These are phyloP conservation scores for Brasenia schreberi DNA, from an alignment of 164 flowering plant species.

Conservation along the genomic window DNA sequence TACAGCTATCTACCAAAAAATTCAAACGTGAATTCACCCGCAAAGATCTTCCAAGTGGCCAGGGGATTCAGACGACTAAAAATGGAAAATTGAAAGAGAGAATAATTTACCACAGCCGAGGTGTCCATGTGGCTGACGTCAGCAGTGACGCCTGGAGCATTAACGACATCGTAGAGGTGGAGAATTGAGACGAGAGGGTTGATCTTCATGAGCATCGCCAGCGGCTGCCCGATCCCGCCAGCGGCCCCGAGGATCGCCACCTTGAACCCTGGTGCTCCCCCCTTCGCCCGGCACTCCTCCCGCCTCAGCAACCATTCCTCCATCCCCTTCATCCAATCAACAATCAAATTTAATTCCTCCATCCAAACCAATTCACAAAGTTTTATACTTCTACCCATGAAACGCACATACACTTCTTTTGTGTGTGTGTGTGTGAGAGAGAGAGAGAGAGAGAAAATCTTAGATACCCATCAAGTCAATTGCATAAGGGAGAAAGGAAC, in stretches of 20 bases:
- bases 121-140: constrained; percentile 99
- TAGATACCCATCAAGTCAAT: not conserved
- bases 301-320: constrained; percentile 35
- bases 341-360: not conserved
- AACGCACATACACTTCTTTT: too few relatives aligned
- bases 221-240: constrained; percentile 95
- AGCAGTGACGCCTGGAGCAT: constrained; percentile 86
- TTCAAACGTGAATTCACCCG: too few relatives aligned
- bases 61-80: not conserved
- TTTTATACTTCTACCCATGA: too few relatives aligned
- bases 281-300: constrained; percentile 75
- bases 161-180: constrained; percentile 91
- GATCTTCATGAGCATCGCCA: constrained; percentile 93
- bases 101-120: constrained; percentile 65
- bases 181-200: constrained; percentile 87
- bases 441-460: not conserved
- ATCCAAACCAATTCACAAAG: too few relatives aligned
- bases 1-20: not conserved
- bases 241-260: constrained; percentile 94
- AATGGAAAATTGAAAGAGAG: not conserved
- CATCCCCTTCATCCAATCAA: constrained; percentile 21
- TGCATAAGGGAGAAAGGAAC: too few relatives aligned
- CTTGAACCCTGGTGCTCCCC: constrained; percentile 83
- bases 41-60: too few relatives aligned
- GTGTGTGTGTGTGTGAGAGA: not conserved